These are phyloP conservation scores for Gnomoniopsis smithogilvyi DNA, from an alignment of 2,329 filamentous ascomycete genomes.

Conservation along the genomic window DNA sequence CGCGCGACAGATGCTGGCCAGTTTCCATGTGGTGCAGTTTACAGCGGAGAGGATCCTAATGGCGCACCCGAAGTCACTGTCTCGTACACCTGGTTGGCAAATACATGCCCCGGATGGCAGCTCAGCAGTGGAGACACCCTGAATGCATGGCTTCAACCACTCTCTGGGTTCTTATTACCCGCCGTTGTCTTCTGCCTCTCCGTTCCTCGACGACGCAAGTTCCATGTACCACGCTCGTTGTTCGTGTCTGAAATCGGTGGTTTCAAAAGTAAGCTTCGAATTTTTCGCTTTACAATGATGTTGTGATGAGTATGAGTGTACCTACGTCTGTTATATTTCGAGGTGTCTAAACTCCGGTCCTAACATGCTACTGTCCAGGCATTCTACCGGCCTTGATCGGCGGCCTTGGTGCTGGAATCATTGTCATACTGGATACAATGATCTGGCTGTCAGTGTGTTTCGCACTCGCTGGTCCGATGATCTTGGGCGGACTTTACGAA, in stretches of 20 bases:
- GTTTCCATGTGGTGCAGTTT: conserved; percentile 25
- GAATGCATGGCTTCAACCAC: conserved; percentile 24
- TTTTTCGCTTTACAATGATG: no score
- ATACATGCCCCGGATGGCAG: conserved; percentile 25
- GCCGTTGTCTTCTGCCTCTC: conserved; percentile 27
- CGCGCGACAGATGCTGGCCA: conserved; percentile 5
- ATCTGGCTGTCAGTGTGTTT: conserved; percentile 27
- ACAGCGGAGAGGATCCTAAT: conserved; percentile 16
- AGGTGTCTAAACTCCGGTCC: no score
- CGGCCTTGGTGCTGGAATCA: conserved; percentile 13
- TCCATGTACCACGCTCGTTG: conserved; percentile 19
- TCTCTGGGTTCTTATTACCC: conserved; percentile 26
- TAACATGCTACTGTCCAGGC: neutral
- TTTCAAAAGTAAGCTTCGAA: neutral
- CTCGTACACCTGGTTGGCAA: conserved; percentile 20
- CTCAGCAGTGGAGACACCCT: conserved; percentile 20
- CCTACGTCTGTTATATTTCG: no score
- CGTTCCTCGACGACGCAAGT: conserved; percentile 24
- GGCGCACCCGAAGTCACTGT: conserved; percentile 23
- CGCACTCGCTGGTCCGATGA: conserved; percentile 27
- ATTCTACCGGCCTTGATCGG: neutral
- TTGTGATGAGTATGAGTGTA: no score
- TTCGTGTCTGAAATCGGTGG: conserved; percentile 15
- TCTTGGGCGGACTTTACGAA: conserved; percentile 28
- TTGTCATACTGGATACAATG: conserved; percentile 25